Percentiles rank a stretch among this genome's conserved stretches.
Evolutionary conservation across 805 yeast species (phyloP).

Genomic region (Teunomyces cretensis): DNA sequence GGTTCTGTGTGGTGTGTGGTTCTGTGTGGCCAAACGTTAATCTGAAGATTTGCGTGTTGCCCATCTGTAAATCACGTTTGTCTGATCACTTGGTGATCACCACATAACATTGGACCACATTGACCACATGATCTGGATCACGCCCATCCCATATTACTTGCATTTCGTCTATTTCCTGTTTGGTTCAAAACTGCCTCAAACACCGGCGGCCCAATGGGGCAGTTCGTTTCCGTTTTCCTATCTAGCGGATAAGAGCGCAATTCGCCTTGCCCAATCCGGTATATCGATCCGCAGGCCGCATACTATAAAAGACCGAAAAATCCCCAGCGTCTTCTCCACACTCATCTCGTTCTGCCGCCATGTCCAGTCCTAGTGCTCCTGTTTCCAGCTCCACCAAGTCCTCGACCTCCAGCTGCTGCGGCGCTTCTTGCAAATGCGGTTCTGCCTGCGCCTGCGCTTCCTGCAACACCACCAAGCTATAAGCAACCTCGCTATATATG

Average conservation of each 20-base stretch:
- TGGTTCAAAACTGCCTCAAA: too few relatives aligned
- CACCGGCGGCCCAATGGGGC: background rate
- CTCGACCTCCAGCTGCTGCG: conserved; percentile 30
- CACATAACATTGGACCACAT: too few relatives aligned
- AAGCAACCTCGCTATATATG: conserved; percentile 6
- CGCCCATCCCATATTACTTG: too few relatives aligned
- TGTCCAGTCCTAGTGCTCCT: background rate
- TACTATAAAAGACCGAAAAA: background rate
- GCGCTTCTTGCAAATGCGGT: conserved; percentile 42
- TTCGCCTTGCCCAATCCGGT: conserved; percentile 1
- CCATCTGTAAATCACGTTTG: too few relatives aligned
- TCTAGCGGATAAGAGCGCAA: conserved; percentile 2
- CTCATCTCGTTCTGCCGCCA: conserved; percentile 4
- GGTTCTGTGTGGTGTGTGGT: too few relatives aligned
- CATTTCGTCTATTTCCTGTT: background rate
- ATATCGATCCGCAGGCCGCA: background rate
- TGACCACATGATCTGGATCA: too few relatives aligned
- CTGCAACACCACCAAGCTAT: conserved; percentile 44
- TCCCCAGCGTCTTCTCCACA: conserved; percentile 2
- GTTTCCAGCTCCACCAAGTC: conserved; percentile 11
- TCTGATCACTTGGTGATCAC: too few relatives aligned
- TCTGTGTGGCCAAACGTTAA: too few relatives aligned
- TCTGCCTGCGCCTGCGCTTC: conserved; percentile 39
- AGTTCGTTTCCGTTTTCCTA: background rate
- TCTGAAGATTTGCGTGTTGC: too few relatives aligned